Evolutionary conservation across 768 basidiomycete genomes (phyloP), one percentile per base, ranked within the genome.

Genomic region (Russula emetica): DNA sequence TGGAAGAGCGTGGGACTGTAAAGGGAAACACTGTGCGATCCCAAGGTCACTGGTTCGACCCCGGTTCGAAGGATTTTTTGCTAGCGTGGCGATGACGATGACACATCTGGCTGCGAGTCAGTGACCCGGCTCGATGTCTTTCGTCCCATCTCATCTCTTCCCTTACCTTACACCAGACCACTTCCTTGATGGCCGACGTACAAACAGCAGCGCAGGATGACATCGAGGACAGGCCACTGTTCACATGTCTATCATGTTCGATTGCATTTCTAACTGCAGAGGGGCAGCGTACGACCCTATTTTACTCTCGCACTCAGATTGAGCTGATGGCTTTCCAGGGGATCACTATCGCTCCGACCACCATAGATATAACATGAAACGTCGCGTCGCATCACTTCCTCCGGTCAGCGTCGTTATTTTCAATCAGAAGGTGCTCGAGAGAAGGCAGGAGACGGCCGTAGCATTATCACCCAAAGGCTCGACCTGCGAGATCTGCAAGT

Each of bases 351-450:
- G 86, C 67, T 92, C 92, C 28, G 97, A 99, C 75, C 90, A 91
- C 74, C 97, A 99, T 77, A 81, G 94, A 58, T 99, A 99, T 77
- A 99, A 99, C 72, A 93, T 98, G 86, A 96, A 96, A 79, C 89
- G 95, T 67, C 86, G 94, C 32, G 90, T 98, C 20, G 95, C 96
- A 2, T 85, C 83, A 6, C 82, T 99, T 2, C 89, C 92, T 10
- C 94, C 96, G 2, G 85, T 99, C 70, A 86, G 85, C 63, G 83
- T 81, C 0, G 75, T 80, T 8, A 69, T 87, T 1, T 99, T 98
- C 77, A 88, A 94, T 69, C 84, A 92, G 71, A 98, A 98, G 71
- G 88, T 97, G 14, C 72, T 88, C 32, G 90, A 96, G 66, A 78
- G 92, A 68, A 78, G 84, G 18, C 80, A 84, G 50, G 88, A 94